Evolutionary conservation across 2,329 filamentous ascomycete genomes (phyloP).

Genomic region (Alternaria burnsii): DNA sequence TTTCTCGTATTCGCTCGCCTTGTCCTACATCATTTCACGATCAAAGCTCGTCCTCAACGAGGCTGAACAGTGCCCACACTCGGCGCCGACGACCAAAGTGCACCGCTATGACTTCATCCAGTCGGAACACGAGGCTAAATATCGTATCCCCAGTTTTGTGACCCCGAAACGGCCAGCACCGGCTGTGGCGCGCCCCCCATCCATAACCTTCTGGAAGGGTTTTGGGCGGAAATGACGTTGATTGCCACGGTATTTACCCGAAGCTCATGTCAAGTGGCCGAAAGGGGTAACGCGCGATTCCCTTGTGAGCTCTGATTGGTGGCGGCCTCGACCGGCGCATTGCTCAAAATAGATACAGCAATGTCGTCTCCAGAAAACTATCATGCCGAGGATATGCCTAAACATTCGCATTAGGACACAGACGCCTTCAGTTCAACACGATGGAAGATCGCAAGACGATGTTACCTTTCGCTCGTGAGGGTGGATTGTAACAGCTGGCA

Average conservation of each 20-base stretch:
- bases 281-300: background rate
- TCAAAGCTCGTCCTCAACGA: slow-evolving; percentile 3
- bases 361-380: slow-evolving; percentile 12
- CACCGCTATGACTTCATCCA: slow-evolving; percentile 8
- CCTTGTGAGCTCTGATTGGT: background rate
- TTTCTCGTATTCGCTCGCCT: slow-evolving; percentile 8
- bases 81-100: slow-evolving; percentile 11
- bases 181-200: slow-evolving; percentile 13
- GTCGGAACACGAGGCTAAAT: too few relatives aligned
- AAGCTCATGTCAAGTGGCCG: background rate
- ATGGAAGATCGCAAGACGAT: too few relatives aligned
- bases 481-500: too few relatives aligned
- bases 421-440: too few relatives aligned
- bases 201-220: background rate
- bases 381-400: slow-evolving; percentile 19
- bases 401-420: too few relatives aligned
- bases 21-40: slow-evolving; percentile 5
- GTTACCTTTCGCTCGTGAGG: too few relatives aligned
- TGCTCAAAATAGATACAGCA: slow-evolving; percentile 15
- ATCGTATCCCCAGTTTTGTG: slow-evolving; percentile 19
- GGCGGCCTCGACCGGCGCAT: background rate
- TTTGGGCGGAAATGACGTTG: slow-evolving; percentile 11
- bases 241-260: slow-evolving; percentile 8
- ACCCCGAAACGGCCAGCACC: slow-evolving; percentile 11
- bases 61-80: slow-evolving; percentile 7